Evolutionary conservation across 306 rosid genomes (phyloP).

Genomic region (Vigna angularis): DNA sequence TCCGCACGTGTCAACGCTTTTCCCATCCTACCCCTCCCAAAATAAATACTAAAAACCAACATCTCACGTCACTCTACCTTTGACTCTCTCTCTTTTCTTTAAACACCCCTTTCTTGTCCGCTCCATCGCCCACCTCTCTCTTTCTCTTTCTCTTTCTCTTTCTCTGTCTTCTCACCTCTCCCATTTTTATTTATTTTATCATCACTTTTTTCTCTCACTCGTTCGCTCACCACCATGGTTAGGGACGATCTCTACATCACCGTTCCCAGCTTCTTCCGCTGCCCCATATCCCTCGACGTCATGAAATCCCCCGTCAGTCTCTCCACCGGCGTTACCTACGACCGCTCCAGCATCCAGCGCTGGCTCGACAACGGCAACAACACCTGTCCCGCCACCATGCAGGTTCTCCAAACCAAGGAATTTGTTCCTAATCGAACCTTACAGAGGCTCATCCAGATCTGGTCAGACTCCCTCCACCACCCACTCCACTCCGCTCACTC

Average conservation of each 20-base stretch:
- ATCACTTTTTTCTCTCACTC: not conserved
- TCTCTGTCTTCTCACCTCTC: not conserved
- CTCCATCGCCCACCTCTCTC: constrained; percentile 36
- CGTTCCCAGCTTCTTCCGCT: constrained; percentile 79
- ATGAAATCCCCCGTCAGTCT: constrained; percentile 97
- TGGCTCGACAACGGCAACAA: constrained; percentile 97
- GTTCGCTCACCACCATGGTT: constrained; percentile 50
- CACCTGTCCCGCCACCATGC: constrained; percentile 99
- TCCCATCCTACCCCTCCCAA: constrained; percentile 37
- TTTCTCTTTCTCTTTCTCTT: not conserved
- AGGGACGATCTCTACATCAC: constrained; percentile 77
- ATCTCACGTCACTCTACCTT: constrained; percentile 81
- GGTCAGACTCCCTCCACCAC: constrained; percentile 74
- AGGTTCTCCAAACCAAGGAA: constrained; percentile 74
- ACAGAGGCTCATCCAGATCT: constrained; percentile 90
- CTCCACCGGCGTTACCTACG: constrained; percentile 95
- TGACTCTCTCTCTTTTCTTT: constrained; percentile 73
- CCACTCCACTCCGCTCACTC: constrained; percentile 57
- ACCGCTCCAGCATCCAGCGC: constrained; percentile 91
- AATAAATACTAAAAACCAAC: constrained; percentile 39
- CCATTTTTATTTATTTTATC: not conserved
- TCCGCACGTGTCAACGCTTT: constrained; percentile 55
- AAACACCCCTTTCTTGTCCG: constrained; percentile 55
- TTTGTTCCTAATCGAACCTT: constrained; percentile 82
- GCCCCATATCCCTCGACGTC: constrained; percentile 88